Evolutionary conservation across 2,329 filamentous ascomycete species (phyloP).

Genomic region (Juglanconis juglandina): DNA sequence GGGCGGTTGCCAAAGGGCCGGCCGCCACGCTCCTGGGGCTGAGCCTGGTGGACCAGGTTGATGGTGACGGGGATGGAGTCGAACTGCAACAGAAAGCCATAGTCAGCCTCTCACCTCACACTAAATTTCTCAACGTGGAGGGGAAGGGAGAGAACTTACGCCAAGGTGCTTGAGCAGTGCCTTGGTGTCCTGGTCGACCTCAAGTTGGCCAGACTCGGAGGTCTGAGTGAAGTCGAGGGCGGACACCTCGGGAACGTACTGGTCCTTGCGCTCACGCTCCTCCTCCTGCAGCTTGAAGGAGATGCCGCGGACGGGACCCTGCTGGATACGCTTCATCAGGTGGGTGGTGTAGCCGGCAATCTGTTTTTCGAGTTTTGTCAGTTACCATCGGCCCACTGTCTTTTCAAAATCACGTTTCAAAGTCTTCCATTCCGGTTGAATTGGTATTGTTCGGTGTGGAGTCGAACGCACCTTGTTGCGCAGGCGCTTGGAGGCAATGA

Average conservation of each 20-base stretch:
- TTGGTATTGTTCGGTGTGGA: no score
- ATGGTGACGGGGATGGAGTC: slow-evolving; percentile 97
- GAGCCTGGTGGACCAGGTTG: slow-evolving; percentile 82
- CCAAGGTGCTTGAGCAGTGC: slow-evolving; percentile 97
- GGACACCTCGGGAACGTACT: slow-evolving; percentile 98
- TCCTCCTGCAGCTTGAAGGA: slow-evolving; percentile 99
- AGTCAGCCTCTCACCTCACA: slow-evolving; percentile 1
- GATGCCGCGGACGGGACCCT: slow-evolving; percentile 98
- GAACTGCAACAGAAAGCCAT: slow-evolving; percentile 59
- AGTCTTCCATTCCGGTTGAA: neutral
- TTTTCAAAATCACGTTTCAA: neutral
- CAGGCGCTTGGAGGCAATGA: slow-evolving; percentile 98
- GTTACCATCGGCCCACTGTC: neutral
- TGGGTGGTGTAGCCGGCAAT: slow-evolving; percentile 98
- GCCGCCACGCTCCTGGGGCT: slow-evolving; percentile 72
- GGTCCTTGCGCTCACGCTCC: slow-evolving; percentile 99
- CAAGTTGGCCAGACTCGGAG: slow-evolving; percentile 87
- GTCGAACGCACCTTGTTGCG: slow-evolving; percentile 80
- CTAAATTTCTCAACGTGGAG: slow-evolving; percentile 26
- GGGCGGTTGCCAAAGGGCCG: slow-evolving; percentile 42
- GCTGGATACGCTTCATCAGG: slow-evolving; percentile 99
- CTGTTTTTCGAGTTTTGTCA: slow-evolving; percentile 39
- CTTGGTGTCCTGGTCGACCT: slow-evolving; percentile 97
- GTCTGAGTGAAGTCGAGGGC: slow-evolving; percentile 97
- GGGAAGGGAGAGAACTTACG: slow-evolving; percentile 59